These are phyloP conservation scores for Xylariales sp. DNA, from an alignment of 2,329 filamentous ascomycete genomes.

Conservation along the genomic window DNA sequence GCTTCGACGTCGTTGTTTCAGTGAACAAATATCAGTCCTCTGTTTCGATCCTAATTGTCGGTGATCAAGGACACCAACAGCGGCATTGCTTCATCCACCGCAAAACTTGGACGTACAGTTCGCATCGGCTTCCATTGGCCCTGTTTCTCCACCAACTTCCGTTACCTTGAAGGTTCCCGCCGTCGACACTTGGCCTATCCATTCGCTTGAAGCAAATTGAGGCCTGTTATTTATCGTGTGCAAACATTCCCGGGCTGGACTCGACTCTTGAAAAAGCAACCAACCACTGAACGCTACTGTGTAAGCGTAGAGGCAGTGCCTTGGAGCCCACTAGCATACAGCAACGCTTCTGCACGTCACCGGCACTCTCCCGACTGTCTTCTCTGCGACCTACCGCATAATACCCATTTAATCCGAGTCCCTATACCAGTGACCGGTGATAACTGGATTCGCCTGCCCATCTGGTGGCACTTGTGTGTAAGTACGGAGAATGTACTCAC, in stretches of 20 bases:
- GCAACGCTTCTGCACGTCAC: background rate
- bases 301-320: slow-evolving; percentile 16
- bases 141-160: slow-evolving; percentile 26
- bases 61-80: slow-evolving; percentile 14
- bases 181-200: slow-evolving; percentile 27
- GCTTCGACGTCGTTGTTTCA: slow-evolving; percentile 34
- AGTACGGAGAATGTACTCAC: slow-evolving; percentile 64
- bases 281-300: slow-evolving; percentile 6
- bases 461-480: slow-evolving; percentile 16
- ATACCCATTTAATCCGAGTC: slow-evolving; percentile 3
- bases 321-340: slow-evolving; percentile 15
- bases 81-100: background rate
- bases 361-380: background rate
- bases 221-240: slow-evolving; percentile 22
- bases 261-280: slow-evolving; percentile 26
- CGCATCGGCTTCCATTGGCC: slow-evolving; percentile 18
- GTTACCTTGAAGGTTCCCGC: slow-evolving; percentile 37
- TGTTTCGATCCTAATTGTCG: slow-evolving; percentile 28
- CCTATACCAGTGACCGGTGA: slow-evolving; percentile 11
- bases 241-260: slow-evolving; percentile 38
- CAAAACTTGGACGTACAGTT: slow-evolving; percentile 16
- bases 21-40: slow-evolving; percentile 23
- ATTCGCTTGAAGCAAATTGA: slow-evolving; percentile 44
- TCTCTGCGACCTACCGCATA: background rate
- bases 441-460: slow-evolving; percentile 1